These are phyloP conservation scores for Nakazawaea sp. DNA, from an alignment of 805 yeast genomes.

Conservation along the genomic window DNA sequence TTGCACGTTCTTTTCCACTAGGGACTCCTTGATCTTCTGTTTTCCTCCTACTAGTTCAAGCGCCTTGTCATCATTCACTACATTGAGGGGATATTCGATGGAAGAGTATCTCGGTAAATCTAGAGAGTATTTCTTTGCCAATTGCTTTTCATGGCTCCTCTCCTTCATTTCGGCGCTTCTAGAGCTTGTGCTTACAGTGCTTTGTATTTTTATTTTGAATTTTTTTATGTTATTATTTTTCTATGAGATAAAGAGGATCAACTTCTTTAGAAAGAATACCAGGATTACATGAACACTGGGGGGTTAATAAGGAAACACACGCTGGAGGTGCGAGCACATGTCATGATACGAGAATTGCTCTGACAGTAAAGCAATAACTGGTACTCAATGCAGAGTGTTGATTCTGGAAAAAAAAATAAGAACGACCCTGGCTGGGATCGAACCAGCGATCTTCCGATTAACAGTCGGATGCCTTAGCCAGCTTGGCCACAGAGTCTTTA, in stretches of 20 bases:
- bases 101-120: constrained; percentile 72
- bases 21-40: constrained; percentile 31
- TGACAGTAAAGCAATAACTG: too few species aligned
- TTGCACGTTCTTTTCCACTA: constrained; percentile 25
- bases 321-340: too few species aligned
- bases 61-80: constrained; percentile 57
- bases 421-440: constrained; percentile 15
- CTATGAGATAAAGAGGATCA: too few species aligned
- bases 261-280: too few species aligned
- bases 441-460: constrained; percentile 17
- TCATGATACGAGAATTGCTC: too few species aligned
- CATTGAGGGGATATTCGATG: constrained; percentile 73
- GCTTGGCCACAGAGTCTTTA: constrained; percentile 14
- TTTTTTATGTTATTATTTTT: too few species aligned
- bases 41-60: constrained; percentile 65
- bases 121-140: constrained; percentile 50
- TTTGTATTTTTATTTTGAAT: too few species aligned
- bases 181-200: too few species aligned
- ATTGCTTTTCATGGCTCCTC: not conserved
- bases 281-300: too few species aligned
- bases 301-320: too few species aligned
- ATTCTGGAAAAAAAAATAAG: constrained; percentile 7
- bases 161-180: not conserved
- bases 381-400: too few species aligned
- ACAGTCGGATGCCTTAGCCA: constrained; percentile 17